A percentile compares a stretch with the other conserved stretches of the same genome.
phyloP scores from a whole-genome alignment of 805 yeast species.

The Alloascoidea africana region DNA sequence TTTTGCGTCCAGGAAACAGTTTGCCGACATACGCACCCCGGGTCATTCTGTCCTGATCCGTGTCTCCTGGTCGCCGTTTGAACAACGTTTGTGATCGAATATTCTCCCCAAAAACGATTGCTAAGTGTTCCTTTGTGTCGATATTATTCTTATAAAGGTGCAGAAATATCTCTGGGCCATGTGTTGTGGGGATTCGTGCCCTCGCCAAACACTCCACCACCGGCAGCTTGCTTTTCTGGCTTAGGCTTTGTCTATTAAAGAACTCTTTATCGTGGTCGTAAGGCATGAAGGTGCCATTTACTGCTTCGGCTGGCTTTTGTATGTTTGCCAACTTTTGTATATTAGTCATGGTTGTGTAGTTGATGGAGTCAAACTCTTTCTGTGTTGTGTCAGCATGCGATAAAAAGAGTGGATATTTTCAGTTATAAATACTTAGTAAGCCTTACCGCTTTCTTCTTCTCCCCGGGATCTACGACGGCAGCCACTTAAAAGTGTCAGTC shows the following conservation, averaged over 20 bases:
- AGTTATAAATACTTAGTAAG: too few species aligned
- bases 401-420: too few species aligned
- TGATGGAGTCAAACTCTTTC: too few species aligned
- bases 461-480: too few species aligned
- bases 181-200: slow-evolving; percentile 92
- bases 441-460: too few species aligned
- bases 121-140: slow-evolving; percentile 89
- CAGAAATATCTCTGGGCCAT: slow-evolving; percentile 85
- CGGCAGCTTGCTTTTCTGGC: slow-evolving; percentile 32
- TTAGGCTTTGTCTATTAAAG: too few species aligned
- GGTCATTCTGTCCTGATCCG: slow-evolving; percentile 93
- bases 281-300: too few species aligned
- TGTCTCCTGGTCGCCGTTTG: slow-evolving; percentile 44
- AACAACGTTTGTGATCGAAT: slow-evolving; percentile 68
- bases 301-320: too few species aligned
- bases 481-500: too few species aligned
- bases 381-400: too few species aligned
- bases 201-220: slow-evolving; percentile 77
- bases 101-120: slow-evolving; percentile 91
- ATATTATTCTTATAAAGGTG: slow-evolving; percentile 78
- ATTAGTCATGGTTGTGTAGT: too few species aligned
- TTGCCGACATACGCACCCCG: slow-evolving; percentile 94
- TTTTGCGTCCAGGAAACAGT: slow-evolving; percentile 69
- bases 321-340: too few species aligned
- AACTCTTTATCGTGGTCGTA: slow-evolving; percentile 1